Base-by-base conservation (phyloP, 768 basidiomycete genomes). In the Cyclocybe cylindracea region DNA sequence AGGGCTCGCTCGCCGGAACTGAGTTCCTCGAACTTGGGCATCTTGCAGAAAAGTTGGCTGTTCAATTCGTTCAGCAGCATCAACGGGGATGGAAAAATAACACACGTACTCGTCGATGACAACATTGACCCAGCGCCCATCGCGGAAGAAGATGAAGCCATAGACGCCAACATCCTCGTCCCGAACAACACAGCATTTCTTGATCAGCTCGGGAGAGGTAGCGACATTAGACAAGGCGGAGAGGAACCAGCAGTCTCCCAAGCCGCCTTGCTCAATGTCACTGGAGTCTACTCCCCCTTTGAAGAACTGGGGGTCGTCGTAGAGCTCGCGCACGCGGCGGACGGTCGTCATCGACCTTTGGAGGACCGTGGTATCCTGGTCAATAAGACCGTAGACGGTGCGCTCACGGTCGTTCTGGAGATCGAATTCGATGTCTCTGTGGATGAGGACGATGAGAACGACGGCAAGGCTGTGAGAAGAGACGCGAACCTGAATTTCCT, bases 221-320 rank as follows among this genome's bases (percentile, higher is more conserved):
- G 79, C 71, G 31, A 81, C 73, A 2, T 77, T 79, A 2, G 80
- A 72, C 9, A 83, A 60, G 1, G 79, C 82, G 5, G 75, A 76
- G 6, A 84, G 57, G 60, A 84, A 81, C 79, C 79, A 83, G 56
- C 81, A 83, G 55, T 84, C 77, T 0, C 76, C 78, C n/a, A 82
- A 57, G 3, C 57, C 61, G 10, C 82, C 82, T 66, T 82, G 81
- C 2, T 76, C 67, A 34, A 82, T 75, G 54, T 82, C 81, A 45
- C 72, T 74, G 2, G 73, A 73, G 41, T 70, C 69, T 0, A 76
- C 55, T 16, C 37, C 70, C 19, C 73, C 78, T 43, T 77, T 70
- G 10, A 41, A 19, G 41, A 16, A 39, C 31, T 43, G 24, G 3
- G 24, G 24, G 4, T 24, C 24, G 24, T 24, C 24, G 24, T 24